Percentiles rank a stretch among this genome's conserved stretches.
Evolutionary conservation across 352 stramenopile genomes (phyloP).

Genomic region (Phytophthora idaei): DNA sequence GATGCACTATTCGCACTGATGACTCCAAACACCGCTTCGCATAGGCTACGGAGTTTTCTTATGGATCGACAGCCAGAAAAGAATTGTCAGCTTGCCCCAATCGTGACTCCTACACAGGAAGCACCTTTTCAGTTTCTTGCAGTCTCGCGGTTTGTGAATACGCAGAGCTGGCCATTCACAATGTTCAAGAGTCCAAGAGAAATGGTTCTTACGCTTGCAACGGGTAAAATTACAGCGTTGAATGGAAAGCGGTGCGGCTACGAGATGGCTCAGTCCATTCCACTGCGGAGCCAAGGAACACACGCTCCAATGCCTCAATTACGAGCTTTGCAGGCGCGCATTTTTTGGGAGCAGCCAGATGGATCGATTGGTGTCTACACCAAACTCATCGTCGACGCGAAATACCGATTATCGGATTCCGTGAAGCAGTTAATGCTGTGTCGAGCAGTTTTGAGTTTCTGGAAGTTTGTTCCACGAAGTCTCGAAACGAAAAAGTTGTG

Average conservation of each 20-base stretch:
- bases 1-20: constrained; percentile 32
- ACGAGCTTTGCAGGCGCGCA: constrained; percentile 17
- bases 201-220: constrained; percentile 25
- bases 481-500: constrained; percentile 33
- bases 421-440: constrained; percentile 27
- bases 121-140: constrained; percentile 27
- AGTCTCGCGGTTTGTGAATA: constrained; percentile 28
- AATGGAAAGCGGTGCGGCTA: constrained; percentile 29
- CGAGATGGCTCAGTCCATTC: constrained; percentile 31
- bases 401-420: constrained; percentile 24
- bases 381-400: constrained; percentile 32
- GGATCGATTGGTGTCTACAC: constrained; percentile 28
- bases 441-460: constrained; percentile 18
- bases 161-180: constrained; percentile 31
- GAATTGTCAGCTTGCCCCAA: constrained; percentile 25
- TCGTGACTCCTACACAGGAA: constrained; percentile 18
- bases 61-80: constrained; percentile 30
- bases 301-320: constrained; percentile 10
- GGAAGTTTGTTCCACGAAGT: constrained; percentile 31
- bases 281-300: constrained; percentile 6
- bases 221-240: constrained; percentile 15
- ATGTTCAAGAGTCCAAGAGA: constrained; percentile 30
- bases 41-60: constrained; percentile 27
- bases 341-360: constrained; percentile 29
- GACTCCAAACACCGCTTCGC: constrained; percentile 16